These are phyloP conservation scores for Fusarium solani-melongenae DNA, from an alignment of 2,329 filamentous ascomycete genomes.

Conservation along the genomic window DNA sequence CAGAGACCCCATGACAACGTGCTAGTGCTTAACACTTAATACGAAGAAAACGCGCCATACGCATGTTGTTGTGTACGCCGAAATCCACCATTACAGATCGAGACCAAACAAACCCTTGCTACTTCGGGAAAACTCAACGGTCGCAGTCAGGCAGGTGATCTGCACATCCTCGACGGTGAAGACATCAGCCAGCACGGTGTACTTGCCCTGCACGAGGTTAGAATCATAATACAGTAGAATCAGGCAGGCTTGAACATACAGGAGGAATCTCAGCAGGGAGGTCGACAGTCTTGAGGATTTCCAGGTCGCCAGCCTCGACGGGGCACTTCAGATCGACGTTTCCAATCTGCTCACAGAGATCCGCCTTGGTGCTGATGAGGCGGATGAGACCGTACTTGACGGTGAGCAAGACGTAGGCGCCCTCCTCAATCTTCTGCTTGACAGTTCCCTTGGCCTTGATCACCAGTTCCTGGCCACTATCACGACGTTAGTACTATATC, in stretches of 20 bases:
- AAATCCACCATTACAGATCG: slow-evolving; percentile 52
- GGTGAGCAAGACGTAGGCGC: slow-evolving; percentile 82
- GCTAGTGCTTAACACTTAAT: slow-evolving; percentile 27
- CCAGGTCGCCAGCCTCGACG: slow-evolving; percentile 80
- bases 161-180: slow-evolving; percentile 76
- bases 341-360: slow-evolving; percentile 88
- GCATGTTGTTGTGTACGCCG: slow-evolving; percentile 18
- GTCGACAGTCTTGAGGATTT: slow-evolving; percentile 82
- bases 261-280: slow-evolving; percentile 89
- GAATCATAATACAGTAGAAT: slow-evolving; percentile 32
- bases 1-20: slow-evolving; percentile 32
- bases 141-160: slow-evolving; percentile 88
- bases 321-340: slow-evolving; percentile 93
- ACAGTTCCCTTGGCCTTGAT: slow-evolving; percentile 86
- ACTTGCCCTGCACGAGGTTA: slow-evolving; percentile 76
- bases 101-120: slow-evolving; percentile 53
- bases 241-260: slow-evolving; percentile 64
- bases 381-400: slow-evolving; percentile 97
- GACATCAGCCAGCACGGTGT: slow-evolving; percentile 89
- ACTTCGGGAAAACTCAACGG: slow-evolving; percentile 66
- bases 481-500: slow-evolving; percentile 37
- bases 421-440: slow-evolving; percentile 76
- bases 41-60: slow-evolving; percentile 21
- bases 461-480: slow-evolving; percentile 79
- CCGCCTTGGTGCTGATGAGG: slow-evolving; percentile 81